Base-by-base conservation (phyloP, 2,329 filamentous ascomycete species). In the Penicillium hordei region DNA sequence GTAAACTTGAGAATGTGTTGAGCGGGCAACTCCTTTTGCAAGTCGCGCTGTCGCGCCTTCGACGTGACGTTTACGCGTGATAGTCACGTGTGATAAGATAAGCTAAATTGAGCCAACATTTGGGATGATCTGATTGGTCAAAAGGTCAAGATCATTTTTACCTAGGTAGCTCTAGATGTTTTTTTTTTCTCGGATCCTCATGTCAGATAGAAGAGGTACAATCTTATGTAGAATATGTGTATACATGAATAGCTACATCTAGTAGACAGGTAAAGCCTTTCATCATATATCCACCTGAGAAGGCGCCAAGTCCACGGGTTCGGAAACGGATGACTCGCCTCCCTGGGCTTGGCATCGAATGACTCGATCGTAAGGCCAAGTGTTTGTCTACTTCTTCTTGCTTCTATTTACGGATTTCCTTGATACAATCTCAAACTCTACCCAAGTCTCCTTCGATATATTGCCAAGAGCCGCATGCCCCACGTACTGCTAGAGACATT, bases 31-130 rank as follows among this genome's bases (percentile, higher is more conserved):
- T 58, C 50, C 50, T 52, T 53, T 44, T 39, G 44, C 39, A 51
- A 59, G 58, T 61, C 64, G 64, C 66, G 65, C 63, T 53, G 59
- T 65, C 66, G 64, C 65, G 66, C 60, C 46, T 46, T 61, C 25
- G 60, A 65, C 65, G 66, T 68, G 65, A 65, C 65, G 58, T 66
- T 64, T 60, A 68, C 66, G 66, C 66, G 66, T 68, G 60, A 25
- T 4, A 15, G 57, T 67, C 65, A 67, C 65, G 57, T 65, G 65
- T 0, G 55, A 57, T 57, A 57, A 52, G 62, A 65, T 65, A 65
- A 61, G 49, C 52, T 63, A 63, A 55, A 44, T 53, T 46, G 49
- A 23, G n/a, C 21, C 19, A 21, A 27, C 19, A 40, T 21, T 48
- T 5, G 34, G 45, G 1, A 5, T 21, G 10, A 36, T 43, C 9